Base-by-base conservation (phyloP, 371 early-diverging fungal genomes). In the Synchytrium microbalum region DNA sequence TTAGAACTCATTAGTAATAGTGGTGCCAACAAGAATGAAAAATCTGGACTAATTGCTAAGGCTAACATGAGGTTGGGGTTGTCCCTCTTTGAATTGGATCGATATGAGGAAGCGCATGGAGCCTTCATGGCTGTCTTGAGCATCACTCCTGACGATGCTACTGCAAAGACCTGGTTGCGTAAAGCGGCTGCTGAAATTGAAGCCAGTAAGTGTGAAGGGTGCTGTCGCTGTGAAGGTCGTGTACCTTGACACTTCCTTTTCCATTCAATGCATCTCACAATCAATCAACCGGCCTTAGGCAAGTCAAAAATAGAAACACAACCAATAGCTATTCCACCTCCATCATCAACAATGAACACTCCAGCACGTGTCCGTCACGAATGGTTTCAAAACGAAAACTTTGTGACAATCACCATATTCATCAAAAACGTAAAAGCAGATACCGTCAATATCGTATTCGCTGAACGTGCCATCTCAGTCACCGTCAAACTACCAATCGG, bases 371-470 rank as follows among this genome's bases (percentile, higher is more conserved):
- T 79, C 67, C 75, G 95, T 71, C 92, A 95, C 68, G 96, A 96
- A 73, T 96, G 95, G 95, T 95, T 91, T 77, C 98, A 98, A 78
- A 96, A 87, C 66, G 96, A 95, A 67, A 73, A 80, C 61, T 85
- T 78, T 70, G 88, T 98, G 52, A 91, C 87, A 8, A 77, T 98
- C 46, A 85, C 88, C 64, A 79, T 98, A 25, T 95, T 94, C 68
- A 84, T 91, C 73, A 95, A 93, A 78, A 88, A 90, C n/a, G 81
- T 86, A 51, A 82, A 86, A 66, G 57, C 67, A 2, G 85, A 85
- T 1, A 68, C 76, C n/a, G 87, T 92, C 1, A 58, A 76, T 26
- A 66, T 96, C 59, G 83, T 83, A 38, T 83, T 93, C 67, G 71
- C 76, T 1, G 76, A 77, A 3, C 77, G 72, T 8, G 67, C 88